These are phyloP conservation scores for Mycena kentingensis DNA, from an alignment of 768 basidiomycete species.

Conservation along the genomic window DNA sequence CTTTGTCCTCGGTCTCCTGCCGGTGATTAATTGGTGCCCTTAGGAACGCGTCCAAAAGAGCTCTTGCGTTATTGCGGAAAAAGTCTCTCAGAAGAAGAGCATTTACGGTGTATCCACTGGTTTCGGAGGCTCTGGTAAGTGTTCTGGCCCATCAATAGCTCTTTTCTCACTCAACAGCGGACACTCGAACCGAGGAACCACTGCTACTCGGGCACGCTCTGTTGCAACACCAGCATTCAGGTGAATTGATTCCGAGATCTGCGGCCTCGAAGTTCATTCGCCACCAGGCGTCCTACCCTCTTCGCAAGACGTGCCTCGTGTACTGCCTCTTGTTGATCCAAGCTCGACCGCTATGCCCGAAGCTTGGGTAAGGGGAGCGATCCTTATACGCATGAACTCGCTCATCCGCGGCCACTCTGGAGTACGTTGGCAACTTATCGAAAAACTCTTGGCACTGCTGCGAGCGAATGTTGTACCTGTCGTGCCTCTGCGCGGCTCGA, in stretches of 20 bases:
- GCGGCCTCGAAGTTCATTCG: background rate
- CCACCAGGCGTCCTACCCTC: conserved; percentile 51
- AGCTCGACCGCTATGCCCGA: conserved; percentile 78
- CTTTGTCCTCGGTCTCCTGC: background rate
- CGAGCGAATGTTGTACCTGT: conserved; percentile 65
- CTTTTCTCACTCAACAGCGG: conserved; percentile 45
- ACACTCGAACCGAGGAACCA: conserved; percentile 71
- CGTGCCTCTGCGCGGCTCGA: conserved; percentile 80
- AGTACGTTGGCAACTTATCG: conserved; percentile 66
- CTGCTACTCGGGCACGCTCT: conserved; percentile 64
- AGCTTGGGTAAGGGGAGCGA: conserved; percentile 83
- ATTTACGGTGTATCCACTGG: conserved; percentile 85
- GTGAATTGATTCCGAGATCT: conserved; percentile 25
- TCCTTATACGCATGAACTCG: conserved; percentile 79
- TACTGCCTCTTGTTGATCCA: conserved; percentile 70
- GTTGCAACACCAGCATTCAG: conserved; percentile 73
- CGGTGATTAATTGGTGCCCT: background rate
- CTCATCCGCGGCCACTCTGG: conserved; percentile 78
- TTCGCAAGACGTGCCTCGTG: conserved; percentile 44
- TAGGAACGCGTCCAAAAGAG: conserved; percentile 58
- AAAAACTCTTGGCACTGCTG: conserved; percentile 66
- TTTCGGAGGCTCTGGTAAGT: conserved; percentile 70
- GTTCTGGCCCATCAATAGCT: background rate
- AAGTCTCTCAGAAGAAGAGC: conserved; percentile 66
- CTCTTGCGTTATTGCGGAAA: conserved; percentile 66